A percentile compares a stretch with the other conserved stretches of the same genome.
Evolutionary conservation across 306 rosid genomes (phyloP).

Genomic region (Alnus glutinosa): DNA sequence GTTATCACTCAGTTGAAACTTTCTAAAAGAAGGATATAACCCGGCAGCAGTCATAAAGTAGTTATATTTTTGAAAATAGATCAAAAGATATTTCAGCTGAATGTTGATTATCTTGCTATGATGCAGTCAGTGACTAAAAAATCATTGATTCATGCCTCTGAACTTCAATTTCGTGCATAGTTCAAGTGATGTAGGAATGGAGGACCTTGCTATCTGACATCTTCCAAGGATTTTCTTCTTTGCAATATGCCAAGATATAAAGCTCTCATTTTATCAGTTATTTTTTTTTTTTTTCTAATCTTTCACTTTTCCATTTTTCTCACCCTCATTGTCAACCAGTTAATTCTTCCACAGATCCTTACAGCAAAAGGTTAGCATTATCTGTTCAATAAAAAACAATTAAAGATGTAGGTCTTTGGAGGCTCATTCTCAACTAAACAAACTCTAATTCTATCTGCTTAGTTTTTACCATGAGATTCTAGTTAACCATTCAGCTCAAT

Average conservation of each 20-base stretch:
- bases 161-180: not conserved
- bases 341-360: not conserved
- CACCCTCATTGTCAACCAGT: not conserved
- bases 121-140: too few relatives aligned
- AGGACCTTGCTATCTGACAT: not conserved
- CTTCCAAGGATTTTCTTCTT: not conserved
- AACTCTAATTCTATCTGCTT: not conserved
- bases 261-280: not conserved
- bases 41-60: not conserved
- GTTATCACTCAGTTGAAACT: not conserved
- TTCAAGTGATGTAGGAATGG: not conserved
- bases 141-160: not conserved
- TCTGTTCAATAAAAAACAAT: not conserved
- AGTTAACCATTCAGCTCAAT: not conserved
- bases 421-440: not conserved
- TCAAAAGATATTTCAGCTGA: conserved; percentile 11
- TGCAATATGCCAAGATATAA: not conserved
- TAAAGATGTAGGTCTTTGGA: not conserved
- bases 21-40: not conserved
- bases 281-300: not conserved
- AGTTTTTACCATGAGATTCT: not conserved
- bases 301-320: not conserved
- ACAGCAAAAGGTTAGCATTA: not conserved
- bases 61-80: conserved; percentile 10
- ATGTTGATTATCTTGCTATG: not conserved